A percentile compares a stretch with the other conserved stretches of the same genome.
Evolutionary conservation across 1,284 basidiomycete genomes (phyloP).

Genomic region (Ustilago esculenta): DNA sequence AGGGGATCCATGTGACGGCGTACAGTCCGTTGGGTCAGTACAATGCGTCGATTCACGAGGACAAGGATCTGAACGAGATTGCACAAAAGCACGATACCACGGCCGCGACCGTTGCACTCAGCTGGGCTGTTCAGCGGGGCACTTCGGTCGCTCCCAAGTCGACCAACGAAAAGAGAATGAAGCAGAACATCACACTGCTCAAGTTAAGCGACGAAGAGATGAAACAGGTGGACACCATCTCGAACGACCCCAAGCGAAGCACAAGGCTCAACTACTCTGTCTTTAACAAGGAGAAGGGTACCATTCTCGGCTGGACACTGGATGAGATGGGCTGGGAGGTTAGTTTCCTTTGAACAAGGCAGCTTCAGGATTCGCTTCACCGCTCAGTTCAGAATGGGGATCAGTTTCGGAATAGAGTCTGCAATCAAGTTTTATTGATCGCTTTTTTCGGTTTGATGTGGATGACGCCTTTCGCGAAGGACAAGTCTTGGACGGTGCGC

Average conservation of each 20-base stretch:
- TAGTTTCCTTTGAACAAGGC: conserved; percentile 23
- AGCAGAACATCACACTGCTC: conserved; percentile 77
- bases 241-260: conserved; percentile 42
- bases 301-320: conserved; percentile 45
- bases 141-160: conserved; percentile 54
- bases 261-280: conserved; percentile 31
- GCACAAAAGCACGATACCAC: conserved; percentile 73
- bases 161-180: conserved; percentile 76
- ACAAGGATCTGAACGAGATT: conserved; percentile 75
- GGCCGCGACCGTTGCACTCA: conserved; percentile 74
- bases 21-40: conserved; percentile 86
- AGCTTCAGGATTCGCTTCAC: no score
- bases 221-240: conserved; percentile 45
- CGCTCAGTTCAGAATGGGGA: no score
- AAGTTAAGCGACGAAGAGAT: conserved; percentile 75
- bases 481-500: conserved; percentile 33
- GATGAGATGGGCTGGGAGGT: conserved; percentile 59
- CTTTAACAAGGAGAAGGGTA: conserved; percentile 33
- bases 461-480: conserved; percentile 39
- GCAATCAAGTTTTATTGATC: no score
- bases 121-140: conserved; percentile 78
- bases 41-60: conserved; percentile 77
- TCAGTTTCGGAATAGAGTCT: no score
- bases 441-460: conserved; percentile 9
- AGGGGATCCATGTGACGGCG: conserved; percentile 79